These are phyloP conservation scores for Pseudomicrostroma phylloplanum DNA, from an alignment of 1,284 basidiomycete genomes.

Conservation along the genomic window DNA sequence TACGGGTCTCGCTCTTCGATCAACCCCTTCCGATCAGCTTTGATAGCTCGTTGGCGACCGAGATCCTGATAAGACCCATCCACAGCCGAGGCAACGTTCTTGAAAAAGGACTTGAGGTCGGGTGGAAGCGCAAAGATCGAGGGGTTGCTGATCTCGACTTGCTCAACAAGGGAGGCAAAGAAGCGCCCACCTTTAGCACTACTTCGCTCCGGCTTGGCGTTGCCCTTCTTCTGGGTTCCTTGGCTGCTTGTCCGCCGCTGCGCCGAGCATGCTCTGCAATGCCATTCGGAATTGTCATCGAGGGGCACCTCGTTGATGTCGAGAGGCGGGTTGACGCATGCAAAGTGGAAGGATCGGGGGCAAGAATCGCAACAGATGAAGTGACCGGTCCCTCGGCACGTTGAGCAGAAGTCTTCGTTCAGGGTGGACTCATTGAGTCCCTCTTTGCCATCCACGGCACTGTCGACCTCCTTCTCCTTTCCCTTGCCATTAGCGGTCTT, in stretches of 20 bases:
- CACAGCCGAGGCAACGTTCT: constrained; percentile 56
- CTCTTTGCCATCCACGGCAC: not conserved
- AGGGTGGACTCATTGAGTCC: constrained; percentile 54
- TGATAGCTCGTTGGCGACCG: constrained; percentile 55
- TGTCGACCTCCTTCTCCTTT: constrained; percentile 3
- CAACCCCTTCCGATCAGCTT: constrained; percentile 73
- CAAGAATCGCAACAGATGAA: constrained; percentile 87
- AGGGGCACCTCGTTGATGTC: constrained; percentile 70
- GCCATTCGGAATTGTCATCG: constrained; percentile 73
- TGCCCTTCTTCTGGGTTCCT: not conserved
- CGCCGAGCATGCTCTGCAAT: constrained; percentile 68
- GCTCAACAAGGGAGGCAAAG: constrained; percentile 61
- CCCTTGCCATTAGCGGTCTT: not conserved
- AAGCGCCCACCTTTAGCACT: constrained; percentile 11
- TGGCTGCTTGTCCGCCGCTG: constrained; percentile 11
- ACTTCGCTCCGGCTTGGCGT: not conserved
- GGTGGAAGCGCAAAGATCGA: constrained; percentile 82
- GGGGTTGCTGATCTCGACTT: constrained; percentile 63
- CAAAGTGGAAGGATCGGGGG: constrained; percentile 88
- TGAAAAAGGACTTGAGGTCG: constrained; percentile 78
- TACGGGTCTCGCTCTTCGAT: constrained; percentile 85
- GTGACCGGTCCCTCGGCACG: constrained; percentile 68
- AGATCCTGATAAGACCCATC: constrained; percentile 59
- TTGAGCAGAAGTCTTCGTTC: constrained; percentile 91
- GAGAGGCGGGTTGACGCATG: constrained; percentile 91